phyloP scores from a whole-genome alignment of 108 stramenopile species.

The Epipyxis sp. region DNA sequence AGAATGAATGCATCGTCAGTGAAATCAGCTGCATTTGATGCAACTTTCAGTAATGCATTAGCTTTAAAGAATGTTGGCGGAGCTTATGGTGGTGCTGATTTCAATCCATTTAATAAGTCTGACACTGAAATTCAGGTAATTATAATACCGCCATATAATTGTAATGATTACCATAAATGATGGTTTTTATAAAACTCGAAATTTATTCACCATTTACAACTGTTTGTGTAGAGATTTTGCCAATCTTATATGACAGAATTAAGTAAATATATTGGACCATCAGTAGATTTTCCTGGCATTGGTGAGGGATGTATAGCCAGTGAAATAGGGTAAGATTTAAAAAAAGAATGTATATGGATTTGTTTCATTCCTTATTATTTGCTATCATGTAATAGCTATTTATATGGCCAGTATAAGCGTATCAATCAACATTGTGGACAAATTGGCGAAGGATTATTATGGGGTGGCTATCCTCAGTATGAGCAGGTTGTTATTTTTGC shows the following conservation, averaged over 20 bases:
- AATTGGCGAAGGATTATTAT: conserved; percentile 57
- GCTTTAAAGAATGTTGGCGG: conserved; percentile 81
- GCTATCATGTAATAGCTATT: too few relatives aligned
- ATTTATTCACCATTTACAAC: too few relatives aligned
- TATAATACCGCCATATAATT: too few relatives aligned
- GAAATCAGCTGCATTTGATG: conserved; percentile 49
- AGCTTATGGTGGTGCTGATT: conserved; percentile 88
- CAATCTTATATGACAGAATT: conserved; percentile 96
- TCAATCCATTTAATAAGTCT: conserved; percentile 81
- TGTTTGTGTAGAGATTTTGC: conserved; percentile 83
- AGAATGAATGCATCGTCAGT: background rate
- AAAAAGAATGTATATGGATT: too few relatives aligned
- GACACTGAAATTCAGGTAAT: conserved; percentile 94
- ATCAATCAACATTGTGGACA: conserved; percentile 61
- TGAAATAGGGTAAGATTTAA: too few relatives aligned
- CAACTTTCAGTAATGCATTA: conserved; percentile 80
- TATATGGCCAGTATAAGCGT: conserved; percentile 97
- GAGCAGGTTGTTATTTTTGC: too few relatives aligned
- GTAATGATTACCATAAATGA: too few relatives aligned
- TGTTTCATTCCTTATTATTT: too few relatives aligned
- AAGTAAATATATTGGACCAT: conserved; percentile 89
- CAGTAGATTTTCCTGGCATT: conserved; percentile 55
- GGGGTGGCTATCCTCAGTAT: conserved; percentile 2
- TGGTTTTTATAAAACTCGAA: too few relatives aligned
- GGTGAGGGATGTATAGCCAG: conserved; percentile 78